phyloP scores from a whole-genome alignment of 768 basidiomycete species.

The Pisolithus albus region DNA sequence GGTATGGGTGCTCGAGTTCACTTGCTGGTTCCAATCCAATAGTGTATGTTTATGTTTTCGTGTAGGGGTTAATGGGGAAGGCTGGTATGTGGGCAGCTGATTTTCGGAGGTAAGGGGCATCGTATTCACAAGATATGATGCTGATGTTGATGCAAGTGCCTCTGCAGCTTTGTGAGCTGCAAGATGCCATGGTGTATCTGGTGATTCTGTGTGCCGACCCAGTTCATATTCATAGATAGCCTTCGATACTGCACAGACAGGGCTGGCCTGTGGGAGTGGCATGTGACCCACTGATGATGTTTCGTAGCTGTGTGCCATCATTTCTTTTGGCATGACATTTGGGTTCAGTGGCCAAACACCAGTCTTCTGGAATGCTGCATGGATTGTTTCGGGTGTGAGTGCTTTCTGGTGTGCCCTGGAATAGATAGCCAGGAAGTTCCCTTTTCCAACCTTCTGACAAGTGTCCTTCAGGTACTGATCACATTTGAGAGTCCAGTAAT shows the following conservation, averaged over 20 bases:
- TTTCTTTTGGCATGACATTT: conserved; percentile 18
- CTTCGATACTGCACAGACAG: conserved; percentile 1
- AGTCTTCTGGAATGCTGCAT: no score
- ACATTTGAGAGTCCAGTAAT: no score
- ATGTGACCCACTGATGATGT: conserved; percentile 8
- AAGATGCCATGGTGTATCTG: not conserved
- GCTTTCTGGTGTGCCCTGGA: no score
- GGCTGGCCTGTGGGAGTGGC: not conserved
- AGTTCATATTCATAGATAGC: not conserved
- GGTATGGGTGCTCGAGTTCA: not conserved
- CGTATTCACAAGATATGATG: conserved; percentile 1
- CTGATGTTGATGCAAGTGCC: conserved; percentile 5
- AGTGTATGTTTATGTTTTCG: not conserved
- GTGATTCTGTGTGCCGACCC: conserved; percentile 1
- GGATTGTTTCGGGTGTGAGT: no score
- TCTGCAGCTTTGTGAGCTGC: not conserved
- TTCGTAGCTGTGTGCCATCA: conserved; percentile 23
- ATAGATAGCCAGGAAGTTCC: no score
- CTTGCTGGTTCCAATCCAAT: not conserved
- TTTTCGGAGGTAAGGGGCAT: conserved; percentile 1
- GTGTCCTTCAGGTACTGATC: no score
- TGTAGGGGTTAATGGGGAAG: not conserved
- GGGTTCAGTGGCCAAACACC: no score
- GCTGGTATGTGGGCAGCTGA: not conserved
- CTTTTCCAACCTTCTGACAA: no score